phyloP scores from a whole-genome alignment of 1,284 basidiomycete species.

The Mycena sp. region DNA sequence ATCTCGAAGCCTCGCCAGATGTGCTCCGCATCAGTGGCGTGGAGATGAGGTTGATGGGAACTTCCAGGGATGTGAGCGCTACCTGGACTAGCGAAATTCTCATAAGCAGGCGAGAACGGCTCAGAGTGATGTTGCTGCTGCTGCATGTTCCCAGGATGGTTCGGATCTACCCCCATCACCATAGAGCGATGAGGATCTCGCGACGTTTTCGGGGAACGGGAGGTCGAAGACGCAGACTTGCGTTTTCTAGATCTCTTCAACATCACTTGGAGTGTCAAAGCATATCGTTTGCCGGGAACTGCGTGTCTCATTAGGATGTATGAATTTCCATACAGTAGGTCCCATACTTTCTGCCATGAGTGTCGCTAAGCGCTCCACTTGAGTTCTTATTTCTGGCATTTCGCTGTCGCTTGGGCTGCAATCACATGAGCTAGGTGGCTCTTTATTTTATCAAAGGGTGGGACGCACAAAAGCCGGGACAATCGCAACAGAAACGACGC shows the following conservation, averaged over 20 bases:
- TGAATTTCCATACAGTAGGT: conserved; percentile 5
- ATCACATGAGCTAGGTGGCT: not conserved
- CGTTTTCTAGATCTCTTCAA: conserved; percentile 81
- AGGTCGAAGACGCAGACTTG: conserved; percentile 58
- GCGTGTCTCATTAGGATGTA: conserved; percentile 25
- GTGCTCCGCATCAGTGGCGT: conserved; percentile 67
- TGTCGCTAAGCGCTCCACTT: conserved; percentile 81
- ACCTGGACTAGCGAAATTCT: conserved; percentile 34
- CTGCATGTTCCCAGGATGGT: conserved; percentile 35
- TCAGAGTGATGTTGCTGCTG: conserved; percentile 46
- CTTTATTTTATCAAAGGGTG: not conserved
- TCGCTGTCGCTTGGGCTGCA: conserved; percentile 85
- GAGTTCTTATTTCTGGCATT: conserved; percentile 74
- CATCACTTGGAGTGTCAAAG: conserved; percentile 88
- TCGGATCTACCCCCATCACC: conserved; percentile 49
- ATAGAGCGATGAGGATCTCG: conserved; percentile 57
- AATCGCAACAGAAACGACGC: conserved; percentile 90
- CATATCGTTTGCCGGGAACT: conserved; percentile 93
- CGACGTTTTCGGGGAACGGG: conserved; percentile 65
- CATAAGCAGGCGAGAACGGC: conserved; percentile 58
- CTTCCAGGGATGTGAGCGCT: conserved; percentile 31
- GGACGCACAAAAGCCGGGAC: conserved; percentile 82
- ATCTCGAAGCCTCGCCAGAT: conserved; percentile 80
- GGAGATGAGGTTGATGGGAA: conserved; percentile 37
- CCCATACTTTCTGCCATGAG: conserved; percentile 79